These are phyloP conservation scores for Fusarium paranaense DNA, from an alignment of 2,329 filamentous ascomycete species.

Conservation along the genomic window DNA sequence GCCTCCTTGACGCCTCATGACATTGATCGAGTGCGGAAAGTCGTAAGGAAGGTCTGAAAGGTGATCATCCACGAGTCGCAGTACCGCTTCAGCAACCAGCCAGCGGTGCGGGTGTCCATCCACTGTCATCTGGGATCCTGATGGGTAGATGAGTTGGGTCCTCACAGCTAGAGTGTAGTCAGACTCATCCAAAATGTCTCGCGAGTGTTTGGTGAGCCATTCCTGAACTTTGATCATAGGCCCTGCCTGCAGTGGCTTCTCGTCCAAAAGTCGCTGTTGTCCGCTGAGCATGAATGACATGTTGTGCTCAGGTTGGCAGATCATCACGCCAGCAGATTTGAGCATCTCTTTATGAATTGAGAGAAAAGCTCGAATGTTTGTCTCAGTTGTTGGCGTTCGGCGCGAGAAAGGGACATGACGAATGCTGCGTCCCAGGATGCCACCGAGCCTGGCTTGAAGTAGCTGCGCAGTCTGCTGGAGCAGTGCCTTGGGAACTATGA, in stretches of 20 bases:
- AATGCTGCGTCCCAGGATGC: conserved; percentile 64
- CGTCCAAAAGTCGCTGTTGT: conserved; percentile 66
- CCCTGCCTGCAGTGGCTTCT: conserved; percentile 55
- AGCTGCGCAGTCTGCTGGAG: conserved; percentile 68
- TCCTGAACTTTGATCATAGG: conserved; percentile 64
- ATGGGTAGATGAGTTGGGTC: conserved; percentile 70
- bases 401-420: conserved; percentile 70
- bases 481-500: conserved; percentile 69
- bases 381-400: conserved; percentile 49
- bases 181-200: conserved; percentile 76
- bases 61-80: conserved; percentile 57
- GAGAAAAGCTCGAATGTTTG: conserved; percentile 47
- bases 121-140: conserved; percentile 60
- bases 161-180: conserved; percentile 67
- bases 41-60: conserved; percentile 48
- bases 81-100: conserved; percentile 56
- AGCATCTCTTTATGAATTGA: conserved; percentile 55
- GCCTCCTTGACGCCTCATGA: conserved; percentile 48
- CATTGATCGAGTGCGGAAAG: conserved; percentile 48
- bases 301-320: conserved; percentile 72
- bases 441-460: conserved; percentile 65
- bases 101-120: conserved; percentile 68
- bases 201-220: conserved; percentile 61
- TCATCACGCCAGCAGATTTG: conserved; percentile 62
- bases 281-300: conserved; percentile 74